Evolutionary conservation across 2,329 filamentous ascomycete species (phyloP).

Genomic region (Leptographium procerum): DNA sequence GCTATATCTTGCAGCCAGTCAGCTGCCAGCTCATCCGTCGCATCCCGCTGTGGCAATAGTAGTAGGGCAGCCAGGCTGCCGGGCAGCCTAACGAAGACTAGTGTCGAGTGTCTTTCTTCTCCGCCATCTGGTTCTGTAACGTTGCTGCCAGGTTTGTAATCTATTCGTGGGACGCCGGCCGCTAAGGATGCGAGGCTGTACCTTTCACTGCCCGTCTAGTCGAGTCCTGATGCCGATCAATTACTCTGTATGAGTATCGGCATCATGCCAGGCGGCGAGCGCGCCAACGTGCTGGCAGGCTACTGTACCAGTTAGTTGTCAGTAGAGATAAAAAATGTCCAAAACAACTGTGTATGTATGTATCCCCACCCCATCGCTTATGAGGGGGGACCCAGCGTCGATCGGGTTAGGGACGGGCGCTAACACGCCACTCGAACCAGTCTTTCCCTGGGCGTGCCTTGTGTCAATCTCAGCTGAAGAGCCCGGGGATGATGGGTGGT

Average conservation of each 20-base stretch:
- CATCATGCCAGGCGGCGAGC: not conserved
- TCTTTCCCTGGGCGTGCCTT: not conserved
- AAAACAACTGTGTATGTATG: not conserved
- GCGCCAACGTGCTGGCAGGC: not conserved
- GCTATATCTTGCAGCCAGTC: too few species aligned
- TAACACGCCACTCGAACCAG: constrained; percentile 5
- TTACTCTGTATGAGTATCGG: not conserved
- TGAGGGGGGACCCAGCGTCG: constrained; percentile 7
- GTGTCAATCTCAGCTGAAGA: constrained; percentile 4
- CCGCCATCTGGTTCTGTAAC: not conserved
- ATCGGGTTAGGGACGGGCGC: constrained; percentile 10
- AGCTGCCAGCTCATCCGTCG: too few species aligned
- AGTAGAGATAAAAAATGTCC: not conserved
- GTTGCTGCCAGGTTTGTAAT: not conserved
- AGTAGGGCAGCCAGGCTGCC: too few species aligned
- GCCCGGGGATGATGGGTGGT: not conserved
- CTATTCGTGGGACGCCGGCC: not conserved
- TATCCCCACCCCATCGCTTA: not conserved
- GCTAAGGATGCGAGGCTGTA: not conserved
- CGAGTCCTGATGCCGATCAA: not conserved
- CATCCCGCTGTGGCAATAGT: too few species aligned
- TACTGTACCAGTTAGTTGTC: not conserved
- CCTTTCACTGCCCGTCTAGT: not conserved
- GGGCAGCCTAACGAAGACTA: too few species aligned
- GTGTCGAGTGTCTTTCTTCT: too few species aligned